These are phyloP conservation scores for Xylariales sp. DNA, from an alignment of 2,329 filamentous ascomycete genomes.

Conservation along the genomic window DNA sequence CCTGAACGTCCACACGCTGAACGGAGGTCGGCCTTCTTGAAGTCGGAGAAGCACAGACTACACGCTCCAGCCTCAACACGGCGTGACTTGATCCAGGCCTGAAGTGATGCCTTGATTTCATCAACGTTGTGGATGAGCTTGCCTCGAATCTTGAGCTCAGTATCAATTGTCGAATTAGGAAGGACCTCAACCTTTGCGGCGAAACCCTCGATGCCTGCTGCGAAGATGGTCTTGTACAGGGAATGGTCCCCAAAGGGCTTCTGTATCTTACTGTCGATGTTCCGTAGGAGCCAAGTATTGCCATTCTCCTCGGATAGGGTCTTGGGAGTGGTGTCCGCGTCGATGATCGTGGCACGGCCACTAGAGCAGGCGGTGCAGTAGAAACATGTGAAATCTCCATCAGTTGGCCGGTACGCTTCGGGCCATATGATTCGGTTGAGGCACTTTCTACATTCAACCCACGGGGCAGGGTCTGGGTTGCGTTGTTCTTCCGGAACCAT, in stretches of 20 bases:
- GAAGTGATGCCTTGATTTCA: constrained; percentile 29
- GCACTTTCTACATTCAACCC: constrained; percentile 40
- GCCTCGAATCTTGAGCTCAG: constrained; percentile 27
- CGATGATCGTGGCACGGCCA: constrained; percentile 30
- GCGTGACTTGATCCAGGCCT: constrained; percentile 32
- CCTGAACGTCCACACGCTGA: constrained; percentile 40
- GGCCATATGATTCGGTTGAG: constrained; percentile 44
- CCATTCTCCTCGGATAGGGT: constrained; percentile 36
- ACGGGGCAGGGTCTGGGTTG: constrained; percentile 26
- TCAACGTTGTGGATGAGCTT: constrained; percentile 38
- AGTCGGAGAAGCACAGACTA: constrained; percentile 39
- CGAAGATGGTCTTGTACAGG: constrained; percentile 33
- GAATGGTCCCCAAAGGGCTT: constrained; percentile 34
- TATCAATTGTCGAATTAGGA: constrained; percentile 13
- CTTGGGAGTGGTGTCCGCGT: constrained; percentile 31
- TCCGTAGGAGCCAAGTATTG: constrained; percentile 38
- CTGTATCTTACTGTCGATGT: constrained; percentile 29
- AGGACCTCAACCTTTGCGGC: constrained; percentile 33
- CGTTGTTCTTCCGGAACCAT: constrained; percentile 1
- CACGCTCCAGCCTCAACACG: constrained; percentile 35
- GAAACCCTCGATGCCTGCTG: constrained; percentile 28
- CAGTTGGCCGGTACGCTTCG: constrained; percentile 32
- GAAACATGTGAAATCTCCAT: constrained; percentile 28
- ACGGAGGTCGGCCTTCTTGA: constrained; percentile 31
- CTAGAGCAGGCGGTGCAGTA: constrained; percentile 36